These are phyloP conservation scores for Bullera alba DNA, from an alignment of 768 basidiomycete genomes.

Conservation along the genomic window DNA sequence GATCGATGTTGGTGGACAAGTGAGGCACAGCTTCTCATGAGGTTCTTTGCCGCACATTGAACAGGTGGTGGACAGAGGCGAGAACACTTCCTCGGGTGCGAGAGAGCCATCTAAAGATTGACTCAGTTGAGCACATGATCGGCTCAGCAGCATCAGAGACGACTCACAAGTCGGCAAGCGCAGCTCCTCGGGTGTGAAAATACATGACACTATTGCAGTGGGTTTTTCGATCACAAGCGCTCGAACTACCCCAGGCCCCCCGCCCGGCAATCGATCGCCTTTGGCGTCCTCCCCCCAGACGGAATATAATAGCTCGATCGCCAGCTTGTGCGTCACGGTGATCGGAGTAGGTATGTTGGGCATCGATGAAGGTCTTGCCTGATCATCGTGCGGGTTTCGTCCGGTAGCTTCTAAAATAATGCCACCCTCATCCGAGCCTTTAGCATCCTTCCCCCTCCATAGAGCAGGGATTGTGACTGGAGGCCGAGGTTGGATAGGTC, in stretches of 20 bases:
- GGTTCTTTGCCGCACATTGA: background rate
- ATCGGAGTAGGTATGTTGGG: slow-evolving; percentile 11
- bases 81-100: background rate
- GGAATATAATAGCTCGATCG: slow-evolving; percentile 32
- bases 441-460: slow-evolving; percentile 8
- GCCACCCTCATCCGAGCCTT: slow-evolving; percentile 10
- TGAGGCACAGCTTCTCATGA: background rate
- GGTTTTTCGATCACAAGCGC: slow-evolving; percentile 23
- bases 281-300: slow-evolving; percentile 22
- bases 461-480: background rate
- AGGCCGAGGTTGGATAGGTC: slow-evolving; percentile 5
- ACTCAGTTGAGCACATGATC: too few species aligned
- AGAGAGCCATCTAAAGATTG: background rate
- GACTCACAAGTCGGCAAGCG: background rate
- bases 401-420: slow-evolving; percentile 15
- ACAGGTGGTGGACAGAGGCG: background rate
- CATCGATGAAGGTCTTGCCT: slow-evolving; percentile 25
- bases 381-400: slow-evolving; percentile 27
- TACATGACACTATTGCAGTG: slow-evolving; percentile 1
- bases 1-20: background rate
- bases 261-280: slow-evolving; percentile 9
- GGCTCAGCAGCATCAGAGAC: too few species aligned
- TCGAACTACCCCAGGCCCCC: slow-evolving; percentile 23
- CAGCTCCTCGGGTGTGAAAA: background rate
- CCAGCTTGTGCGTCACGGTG: slow-evolving; percentile 16